phyloP scores from a whole-genome alignment of 2,329 filamentous ascomycete genomes.

The Fusarium scirpi region DNA sequence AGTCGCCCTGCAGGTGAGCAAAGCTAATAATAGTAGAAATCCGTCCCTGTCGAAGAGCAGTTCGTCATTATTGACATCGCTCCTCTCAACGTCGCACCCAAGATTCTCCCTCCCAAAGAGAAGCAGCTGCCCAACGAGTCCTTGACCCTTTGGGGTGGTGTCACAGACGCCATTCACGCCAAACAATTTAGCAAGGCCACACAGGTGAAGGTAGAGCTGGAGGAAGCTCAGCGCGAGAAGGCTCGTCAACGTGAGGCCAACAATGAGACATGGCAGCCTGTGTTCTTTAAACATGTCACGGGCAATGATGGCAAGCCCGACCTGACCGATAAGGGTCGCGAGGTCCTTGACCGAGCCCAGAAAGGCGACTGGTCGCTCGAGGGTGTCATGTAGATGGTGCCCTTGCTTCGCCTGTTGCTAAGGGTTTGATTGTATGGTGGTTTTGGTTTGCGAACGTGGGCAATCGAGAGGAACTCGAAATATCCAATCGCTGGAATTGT shows the following conservation, averaged over 20 bases:
- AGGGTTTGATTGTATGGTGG: background rate
- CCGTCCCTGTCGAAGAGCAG: constrained; percentile 67
- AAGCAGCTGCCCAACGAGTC: constrained; percentile 91
- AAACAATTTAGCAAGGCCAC: constrained; percentile 91
- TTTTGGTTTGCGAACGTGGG: constrained; percentile 5
- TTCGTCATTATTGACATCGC: constrained; percentile 86
- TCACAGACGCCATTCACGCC: constrained; percentile 85
- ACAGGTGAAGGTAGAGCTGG: constrained; percentile 87
- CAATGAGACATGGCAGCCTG: constrained; percentile 80
- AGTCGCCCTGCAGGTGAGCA: background rate
- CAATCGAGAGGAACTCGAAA: background rate
- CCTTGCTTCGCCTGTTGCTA: background rate
- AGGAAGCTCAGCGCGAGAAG: constrained; percentile 88
- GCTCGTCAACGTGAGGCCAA: constrained; percentile 81
- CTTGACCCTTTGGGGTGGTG: constrained; percentile 85
- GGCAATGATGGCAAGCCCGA: constrained; percentile 68
- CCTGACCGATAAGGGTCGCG: constrained; percentile 65
- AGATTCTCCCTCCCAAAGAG: constrained; percentile 81
- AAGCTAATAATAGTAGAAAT: constrained; percentile 49
- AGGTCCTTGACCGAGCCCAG: constrained; percentile 65
- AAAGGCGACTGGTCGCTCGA: constrained; percentile 65
- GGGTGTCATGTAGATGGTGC: constrained; percentile 50
- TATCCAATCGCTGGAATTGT: constrained; percentile 34
- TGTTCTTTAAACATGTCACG: constrained; percentile 80
- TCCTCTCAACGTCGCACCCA: constrained; percentile 83